Evolutionary conservation across 257 asterid genomes (phyloP).

Genomic region (Voacanga thouarsii): DNA sequence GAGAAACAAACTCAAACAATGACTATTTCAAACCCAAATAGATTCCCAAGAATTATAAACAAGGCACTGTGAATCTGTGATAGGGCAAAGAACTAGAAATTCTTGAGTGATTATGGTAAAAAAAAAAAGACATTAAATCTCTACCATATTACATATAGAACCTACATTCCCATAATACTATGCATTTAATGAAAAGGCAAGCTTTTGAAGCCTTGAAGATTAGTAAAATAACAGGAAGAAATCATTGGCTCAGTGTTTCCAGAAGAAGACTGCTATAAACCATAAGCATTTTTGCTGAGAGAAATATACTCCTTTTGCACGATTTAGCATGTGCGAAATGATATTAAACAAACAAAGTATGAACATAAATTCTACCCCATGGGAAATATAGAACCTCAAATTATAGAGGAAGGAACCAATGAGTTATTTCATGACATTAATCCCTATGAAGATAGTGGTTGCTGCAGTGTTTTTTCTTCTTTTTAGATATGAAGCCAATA

Average conservation of each 20-base stretch:
- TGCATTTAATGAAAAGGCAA: background rate
- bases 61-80: background rate
- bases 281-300: background rate
- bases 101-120: background rate
- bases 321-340: background rate
- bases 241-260: background rate
- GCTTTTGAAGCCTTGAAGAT: background rate
- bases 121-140: background rate
- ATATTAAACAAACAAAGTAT: background rate
- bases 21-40: background rate
- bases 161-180: background rate
- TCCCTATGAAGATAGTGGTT: background rate
- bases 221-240: background rate
- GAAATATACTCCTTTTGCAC: background rate
- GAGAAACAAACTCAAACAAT: background rate
- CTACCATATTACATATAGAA: background rate
- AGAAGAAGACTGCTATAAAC: background rate
- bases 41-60: background rate
- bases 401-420: background rate
- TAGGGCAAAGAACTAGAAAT: background rate
- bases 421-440: too few relatives aligned
- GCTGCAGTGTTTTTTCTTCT: slow-evolving; percentile 7
- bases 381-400: background rate
- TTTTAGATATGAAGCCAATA: background rate
- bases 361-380: background rate